A percentile compares a stretch with the other conserved stretches of the same genome.
Evolutionary conservation across 192 early-diverging fungal genomes (phyloP).

Genomic region (Rhizophlyctis rosea): DNA sequence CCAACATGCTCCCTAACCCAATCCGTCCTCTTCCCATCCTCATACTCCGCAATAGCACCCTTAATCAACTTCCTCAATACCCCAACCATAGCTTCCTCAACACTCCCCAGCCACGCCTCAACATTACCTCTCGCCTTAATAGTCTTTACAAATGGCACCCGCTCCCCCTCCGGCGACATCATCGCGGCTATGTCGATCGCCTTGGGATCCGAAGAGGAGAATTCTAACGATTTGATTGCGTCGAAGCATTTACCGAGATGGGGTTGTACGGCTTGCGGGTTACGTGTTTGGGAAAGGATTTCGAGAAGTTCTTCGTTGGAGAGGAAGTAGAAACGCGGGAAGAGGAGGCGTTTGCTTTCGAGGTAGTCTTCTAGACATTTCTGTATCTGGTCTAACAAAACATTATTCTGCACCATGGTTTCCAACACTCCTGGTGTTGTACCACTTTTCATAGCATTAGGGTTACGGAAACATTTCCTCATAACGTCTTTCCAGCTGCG

Average conservation of each 20-base stretch:
- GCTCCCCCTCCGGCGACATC: constrained; percentile 57
- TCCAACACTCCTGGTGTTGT: constrained; percentile 56
- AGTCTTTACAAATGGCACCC: constrained; percentile 53
- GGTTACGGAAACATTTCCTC: constrained; percentile 54
- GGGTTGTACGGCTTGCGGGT: constrained; percentile 63
- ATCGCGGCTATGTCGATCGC: constrained; percentile 58
- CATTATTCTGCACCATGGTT: constrained; percentile 58
- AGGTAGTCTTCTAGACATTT: constrained; percentile 65
- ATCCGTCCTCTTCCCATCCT: constrained; percentile 42
- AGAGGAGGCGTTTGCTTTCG: constrained; percentile 56
- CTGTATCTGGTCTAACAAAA: constrained; percentile 59
- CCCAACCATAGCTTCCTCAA: constrained; percentile 59
- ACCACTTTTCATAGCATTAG: constrained; percentile 63
- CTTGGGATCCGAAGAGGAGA: constrained; percentile 52
- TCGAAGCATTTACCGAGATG: constrained; percentile 64
- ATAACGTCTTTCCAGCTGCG: constrained; percentile 62
- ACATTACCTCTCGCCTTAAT: constrained; percentile 65
- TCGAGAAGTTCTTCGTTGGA: constrained; percentile 67
- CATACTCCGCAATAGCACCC: constrained; percentile 51
- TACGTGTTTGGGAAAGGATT: constrained; percentile 59
- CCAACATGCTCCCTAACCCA: constrained; percentile 62
- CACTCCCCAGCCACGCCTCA: constrained; percentile 60
- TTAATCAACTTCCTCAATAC: constrained; percentile 51
- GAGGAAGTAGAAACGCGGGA: constrained; percentile 62
- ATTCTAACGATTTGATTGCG: constrained; percentile 59